These are phyloP conservation scores for Mycosphaerella sp. DNA, from an alignment of 2,329 filamentous ascomycete genomes.

Conservation along the genomic window DNA sequence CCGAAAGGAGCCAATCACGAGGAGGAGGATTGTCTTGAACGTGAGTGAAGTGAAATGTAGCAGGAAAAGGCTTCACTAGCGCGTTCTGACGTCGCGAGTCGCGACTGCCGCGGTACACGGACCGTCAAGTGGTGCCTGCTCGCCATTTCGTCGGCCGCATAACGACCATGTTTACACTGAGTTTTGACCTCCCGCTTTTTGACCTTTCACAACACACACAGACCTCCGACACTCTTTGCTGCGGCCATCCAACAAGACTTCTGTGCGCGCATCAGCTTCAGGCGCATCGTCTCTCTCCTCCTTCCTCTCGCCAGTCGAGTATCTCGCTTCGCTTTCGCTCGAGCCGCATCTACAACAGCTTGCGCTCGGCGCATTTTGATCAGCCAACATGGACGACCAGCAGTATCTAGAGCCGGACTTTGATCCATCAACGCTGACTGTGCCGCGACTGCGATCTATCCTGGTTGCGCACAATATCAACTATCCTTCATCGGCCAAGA, in stretches of 20 bases:
- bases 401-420: slow-evolving; percentile 85
- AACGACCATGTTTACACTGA: neutral
- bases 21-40: too few relatives aligned
- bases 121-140: neutral
- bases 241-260: neutral
- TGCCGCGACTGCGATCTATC: slow-evolving; percentile 83
- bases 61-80: neutral
- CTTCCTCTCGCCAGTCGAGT: neutral
- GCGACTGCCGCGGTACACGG: neutral
- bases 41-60: neutral
- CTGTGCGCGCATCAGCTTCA: neutral
- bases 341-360: neutral
- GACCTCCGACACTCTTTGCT: neutral
- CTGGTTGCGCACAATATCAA: slow-evolving; percentile 80
- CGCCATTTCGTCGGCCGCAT: neutral
- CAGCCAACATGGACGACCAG: slow-evolving; percentile 48
- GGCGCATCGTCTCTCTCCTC: too few relatives aligned
- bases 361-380: neutral
- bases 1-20: too few relatives aligned
- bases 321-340: neutral
- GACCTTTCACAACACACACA: neutral
- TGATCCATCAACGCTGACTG: slow-evolving; percentile 73
- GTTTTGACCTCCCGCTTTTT: neutral
- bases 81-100: neutral
- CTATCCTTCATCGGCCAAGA: slow-evolving; percentile 87